These are phyloP conservation scores for Leptosphaerulina australis DNA, from an alignment of 2,329 filamentous ascomycete species.

Conservation along the genomic window DNA sequence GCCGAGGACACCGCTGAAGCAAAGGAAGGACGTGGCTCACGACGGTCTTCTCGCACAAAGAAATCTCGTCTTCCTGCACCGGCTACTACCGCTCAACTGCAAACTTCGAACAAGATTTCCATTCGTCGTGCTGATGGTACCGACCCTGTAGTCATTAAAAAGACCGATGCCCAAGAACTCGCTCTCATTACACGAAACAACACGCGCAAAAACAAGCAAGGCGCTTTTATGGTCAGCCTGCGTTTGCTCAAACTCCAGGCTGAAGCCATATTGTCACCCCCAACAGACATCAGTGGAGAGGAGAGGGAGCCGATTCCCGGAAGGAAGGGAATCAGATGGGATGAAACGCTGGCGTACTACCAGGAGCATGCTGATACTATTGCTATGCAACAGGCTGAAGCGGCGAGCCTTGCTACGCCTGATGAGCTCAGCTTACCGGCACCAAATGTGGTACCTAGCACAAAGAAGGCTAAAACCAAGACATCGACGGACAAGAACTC, in stretches of 20 bases:
- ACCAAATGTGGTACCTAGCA: slow-evolving; percentile 12
- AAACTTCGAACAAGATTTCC: slow-evolving; percentile 51
- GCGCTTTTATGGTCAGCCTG: slow-evolving; percentile 51
- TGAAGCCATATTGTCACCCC: slow-evolving; percentile 32
- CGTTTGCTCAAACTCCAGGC: slow-evolving; percentile 51
- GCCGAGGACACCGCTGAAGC: slow-evolving; percentile 22
- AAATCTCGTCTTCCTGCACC: slow-evolving; percentile 45
- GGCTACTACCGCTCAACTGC: slow-evolving; percentile 24
- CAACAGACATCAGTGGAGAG: slow-evolving; percentile 14
- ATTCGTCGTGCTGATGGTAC: slow-evolving; percentile 52
- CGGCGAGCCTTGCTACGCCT: slow-evolving; percentile 39
- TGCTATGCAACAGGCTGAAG: slow-evolving; percentile 36
- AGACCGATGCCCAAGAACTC: slow-evolving; percentile 57
- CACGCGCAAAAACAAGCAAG: slow-evolving; percentile 59
- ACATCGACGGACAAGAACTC: slow-evolving; percentile 29
- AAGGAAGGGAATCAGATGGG: slow-evolving; percentile 53
- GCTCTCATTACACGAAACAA: slow-evolving; percentile 54
- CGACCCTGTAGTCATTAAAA: slow-evolving; percentile 54
- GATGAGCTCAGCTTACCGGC: slow-evolving; percentile 40
- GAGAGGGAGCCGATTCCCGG: slow-evolving; percentile 24
- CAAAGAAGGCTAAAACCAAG: slow-evolving; percentile 34
- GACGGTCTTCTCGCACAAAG: slow-evolving; percentile 44
- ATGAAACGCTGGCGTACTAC: slow-evolving; percentile 54
- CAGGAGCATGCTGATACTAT: slow-evolving; percentile 47
- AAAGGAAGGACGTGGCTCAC: slow-evolving; percentile 28